Conservation (phyloP, 2,329 filamentous ascomycete species). For the Aspergillus floridensis region DNA sequence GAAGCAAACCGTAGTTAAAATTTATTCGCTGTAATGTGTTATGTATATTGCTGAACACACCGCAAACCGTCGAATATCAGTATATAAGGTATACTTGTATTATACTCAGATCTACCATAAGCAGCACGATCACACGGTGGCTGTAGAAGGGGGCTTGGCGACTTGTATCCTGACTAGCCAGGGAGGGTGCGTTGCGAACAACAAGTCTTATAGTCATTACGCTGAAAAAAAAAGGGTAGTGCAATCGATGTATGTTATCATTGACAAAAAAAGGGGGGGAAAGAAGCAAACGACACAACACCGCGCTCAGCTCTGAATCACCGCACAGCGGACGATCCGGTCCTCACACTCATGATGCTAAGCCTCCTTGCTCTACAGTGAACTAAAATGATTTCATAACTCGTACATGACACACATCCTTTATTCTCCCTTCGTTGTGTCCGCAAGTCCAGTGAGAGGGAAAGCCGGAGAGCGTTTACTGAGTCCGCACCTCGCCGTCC, state of each 20-base stretch:
- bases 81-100: too few species aligned
- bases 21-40: too few species aligned
- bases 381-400: slow-evolving; percentile 16
- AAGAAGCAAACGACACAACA: background rate
- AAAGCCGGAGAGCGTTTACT: slow-evolving; percentile 50
- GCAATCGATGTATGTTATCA: background rate
- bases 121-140: too few species aligned
- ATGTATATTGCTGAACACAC: too few species aligned
- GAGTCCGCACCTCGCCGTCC: slow-evolving; percentile 68
- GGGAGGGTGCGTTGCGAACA: background rate
- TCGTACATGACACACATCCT: slow-evolving; percentile 16
- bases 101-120: too few species aligned
- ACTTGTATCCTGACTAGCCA: too few species aligned
- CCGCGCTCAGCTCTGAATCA: background rate
- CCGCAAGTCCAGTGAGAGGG: background rate
- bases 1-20: too few species aligned
- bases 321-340: slow-evolving; percentile 4
- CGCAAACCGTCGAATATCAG: too few species aligned
- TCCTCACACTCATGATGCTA: background rate
- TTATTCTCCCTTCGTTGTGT: background rate
- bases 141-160: too few species aligned
- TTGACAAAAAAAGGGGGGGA: background rate
- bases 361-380: slow-evolving; percentile 5
- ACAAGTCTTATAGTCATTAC: background rate
- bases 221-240: too few species aligned